Base-by-base conservation (phyloP, 805 yeast genomes). In the Saturnispora sanitii region DNA sequence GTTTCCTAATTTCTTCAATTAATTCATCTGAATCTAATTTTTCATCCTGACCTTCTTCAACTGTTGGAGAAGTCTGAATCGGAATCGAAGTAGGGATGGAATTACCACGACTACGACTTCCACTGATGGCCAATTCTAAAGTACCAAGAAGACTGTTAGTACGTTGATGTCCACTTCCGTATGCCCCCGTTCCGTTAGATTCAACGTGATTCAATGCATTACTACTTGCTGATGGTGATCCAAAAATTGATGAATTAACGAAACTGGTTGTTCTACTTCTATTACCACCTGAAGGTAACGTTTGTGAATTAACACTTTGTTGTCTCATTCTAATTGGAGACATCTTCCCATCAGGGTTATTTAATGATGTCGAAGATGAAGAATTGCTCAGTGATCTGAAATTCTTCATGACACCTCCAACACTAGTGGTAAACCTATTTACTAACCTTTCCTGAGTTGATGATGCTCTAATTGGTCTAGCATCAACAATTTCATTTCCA, bases 351-450 rank as follows among this genome's bases (percentile, higher is more conserved):
- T 19, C 46, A 20, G 30, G 51, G 3, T 41, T 40, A 33, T 46
- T 50, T 26, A 61, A 44, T 15, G 65, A 61, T 1, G 61, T 54
- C 13, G 55, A 47, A 2, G 64, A 60, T 2, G 61, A 51, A 1
- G 63, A 56, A 11, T 52, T 55, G 29, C 63, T 60, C 3, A 55
- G 38, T 4, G 64, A 61, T 15, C 62, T 46, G 19, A 62, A 54
- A 28, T 40, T 57, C 43, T 60, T 62, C 57, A 62, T 58, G 2
- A 60, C 65, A 0, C 62, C 64, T 4, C 59, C 62, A 47, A 61
- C 48, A 41, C 64, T 53, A 6, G 42, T 49, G 4, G 64, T 51
- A 23, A 62, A 50, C 30, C 52, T 61, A 28, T 48, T 48, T 15
- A 60, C 35, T 6, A 57, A 44, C 33, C 51, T 52, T 9, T 56